Evolutionary conservation across 164 flowering plant genomes (phyloP), one percentile per base, ranked within the genome.

Genomic region (Tetracentron sinense): DNA sequence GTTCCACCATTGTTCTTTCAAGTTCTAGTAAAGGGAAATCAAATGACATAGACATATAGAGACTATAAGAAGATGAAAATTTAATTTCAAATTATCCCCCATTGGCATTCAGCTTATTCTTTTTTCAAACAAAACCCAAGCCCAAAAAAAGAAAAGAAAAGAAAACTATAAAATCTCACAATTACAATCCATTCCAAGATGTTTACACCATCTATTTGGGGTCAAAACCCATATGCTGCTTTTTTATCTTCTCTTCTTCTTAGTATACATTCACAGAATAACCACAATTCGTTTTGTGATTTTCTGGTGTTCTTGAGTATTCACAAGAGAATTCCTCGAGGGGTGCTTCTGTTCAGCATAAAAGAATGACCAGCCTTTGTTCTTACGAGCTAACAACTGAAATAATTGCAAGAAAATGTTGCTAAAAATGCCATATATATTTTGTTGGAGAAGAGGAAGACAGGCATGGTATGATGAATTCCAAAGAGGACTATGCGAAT

Each of bases 381-480:
- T 15, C 11, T 42, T 42, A 42, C 11, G 27, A 68, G 29, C 54
- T 68, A 61, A 42, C n/a, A 54, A 54, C 58, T 42, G 46, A 38
- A 63, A 30, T 14, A 58, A 64, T 33, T 47, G 46, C 21, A 17
- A 31, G 49, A 61, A 61, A 33, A 68, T 14, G 17, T 28, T 25
- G 49, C 50, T 26, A 58, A 58, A 52, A 21, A 33, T 33, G 31
- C 55, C 29, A 51, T 25, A 51, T 25, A 25, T 21, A 58, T 66
- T 26, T 49, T 58, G 15, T 55, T 20, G 17, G 28, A 51, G 27
- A 60, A 42, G 38, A 33, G 27, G 53, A 42, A 54, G 25, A 52
- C 35, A 30, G 30, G 47, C 25, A 59, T 42, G 64, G 54, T 23
- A 50, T 50, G 54, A 33, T 6, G 14, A 42, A 35, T 31, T 29